phyloP scores from a whole-genome alignment of 2,329 filamentous ascomycete genomes.

The Fusarium avenaceum region DNA sequence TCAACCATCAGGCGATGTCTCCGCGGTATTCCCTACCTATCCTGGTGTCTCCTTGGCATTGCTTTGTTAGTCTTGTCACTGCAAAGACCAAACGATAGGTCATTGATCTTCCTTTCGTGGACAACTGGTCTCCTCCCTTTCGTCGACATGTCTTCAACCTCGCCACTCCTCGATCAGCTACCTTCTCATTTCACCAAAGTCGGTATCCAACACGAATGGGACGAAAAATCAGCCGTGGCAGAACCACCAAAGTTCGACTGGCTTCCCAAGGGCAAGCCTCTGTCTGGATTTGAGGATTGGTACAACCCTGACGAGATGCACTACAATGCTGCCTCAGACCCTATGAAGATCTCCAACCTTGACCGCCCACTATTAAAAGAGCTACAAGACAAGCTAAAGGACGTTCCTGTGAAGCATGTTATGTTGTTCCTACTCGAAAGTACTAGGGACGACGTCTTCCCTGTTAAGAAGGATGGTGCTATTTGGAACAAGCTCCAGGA shows the following conservation, averaged over 20 bases:
- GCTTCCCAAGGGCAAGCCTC: slow-evolving; percentile 43
- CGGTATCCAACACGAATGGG: slow-evolving; percentile 49
- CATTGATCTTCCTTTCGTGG: slow-evolving; percentile 55
- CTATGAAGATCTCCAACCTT: slow-evolving; percentile 58
- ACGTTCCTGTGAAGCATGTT: slow-evolving; percentile 59
- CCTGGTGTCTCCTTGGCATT: slow-evolving; percentile 43
- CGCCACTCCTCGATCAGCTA: slow-evolving; percentile 49
- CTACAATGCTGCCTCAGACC: slow-evolving; percentile 56
- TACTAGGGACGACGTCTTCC: slow-evolving; percentile 61
- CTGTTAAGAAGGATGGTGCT: slow-evolving; percentile 57
- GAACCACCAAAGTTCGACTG: slow-evolving; percentile 43
- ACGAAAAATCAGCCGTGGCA: slow-evolving; percentile 48
- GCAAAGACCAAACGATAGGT: slow-evolving; percentile 50
- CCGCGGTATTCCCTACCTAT: slow-evolving; percentile 37
- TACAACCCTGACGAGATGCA: slow-evolving; percentile 46
- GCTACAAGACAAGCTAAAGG: slow-evolving; percentile 45
- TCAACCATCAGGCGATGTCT: slow-evolving; percentile 19
- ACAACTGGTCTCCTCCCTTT: slow-evolving; percentile 53
- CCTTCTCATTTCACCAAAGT: slow-evolving; percentile 44
- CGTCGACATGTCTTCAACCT: slow-evolving; percentile 52
- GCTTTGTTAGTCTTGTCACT: slow-evolving; percentile 42
- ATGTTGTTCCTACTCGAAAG: slow-evolving; percentile 60
- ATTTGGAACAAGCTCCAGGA: slow-evolving; percentile 54
- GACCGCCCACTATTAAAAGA: slow-evolving; percentile 50
- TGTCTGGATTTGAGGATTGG: slow-evolving; percentile 51